A percentile compares a stretch with the other conserved stretches of the same genome.
Conservation (phyloP, 208 protist genomes). For the Polymyxa betae region DNA sequence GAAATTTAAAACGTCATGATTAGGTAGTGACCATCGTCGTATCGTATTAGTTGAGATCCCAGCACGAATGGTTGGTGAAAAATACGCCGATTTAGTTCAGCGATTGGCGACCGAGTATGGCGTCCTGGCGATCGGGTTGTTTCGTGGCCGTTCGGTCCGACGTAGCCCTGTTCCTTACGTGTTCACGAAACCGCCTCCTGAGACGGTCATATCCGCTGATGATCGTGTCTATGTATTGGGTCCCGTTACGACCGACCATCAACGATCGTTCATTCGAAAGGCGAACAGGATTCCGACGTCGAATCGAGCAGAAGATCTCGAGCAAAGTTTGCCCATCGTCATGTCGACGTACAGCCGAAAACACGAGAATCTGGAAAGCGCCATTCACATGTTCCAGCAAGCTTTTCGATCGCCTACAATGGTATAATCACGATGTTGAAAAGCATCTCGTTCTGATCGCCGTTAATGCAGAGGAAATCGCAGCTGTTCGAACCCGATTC, state of each 20-base stretch:
- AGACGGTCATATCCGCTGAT: background rate
- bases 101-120: conserved; percentile 17
- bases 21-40: no score
- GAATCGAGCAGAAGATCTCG: no score
- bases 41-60: background rate
- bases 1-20: no score
- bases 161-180: background rate
- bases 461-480: no score
- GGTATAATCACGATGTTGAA: no score
- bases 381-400: background rate
- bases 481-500: conserved; percentile 16
- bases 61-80: background rate
- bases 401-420: background rate
- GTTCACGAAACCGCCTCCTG: background rate
- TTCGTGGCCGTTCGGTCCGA: background rate
- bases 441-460: no score
- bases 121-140: background rate
- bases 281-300: no score
- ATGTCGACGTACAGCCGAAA: background rate
- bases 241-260: no score
- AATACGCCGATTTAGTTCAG: background rate
- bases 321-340: background rate
- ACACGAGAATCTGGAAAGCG: background rate
- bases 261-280: no score
- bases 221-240: background rate